These are phyloP conservation scores for Dactylella cylindrospora DNA, from an alignment of 2,329 filamentous ascomycete species.

Conservation along the genomic window DNA sequence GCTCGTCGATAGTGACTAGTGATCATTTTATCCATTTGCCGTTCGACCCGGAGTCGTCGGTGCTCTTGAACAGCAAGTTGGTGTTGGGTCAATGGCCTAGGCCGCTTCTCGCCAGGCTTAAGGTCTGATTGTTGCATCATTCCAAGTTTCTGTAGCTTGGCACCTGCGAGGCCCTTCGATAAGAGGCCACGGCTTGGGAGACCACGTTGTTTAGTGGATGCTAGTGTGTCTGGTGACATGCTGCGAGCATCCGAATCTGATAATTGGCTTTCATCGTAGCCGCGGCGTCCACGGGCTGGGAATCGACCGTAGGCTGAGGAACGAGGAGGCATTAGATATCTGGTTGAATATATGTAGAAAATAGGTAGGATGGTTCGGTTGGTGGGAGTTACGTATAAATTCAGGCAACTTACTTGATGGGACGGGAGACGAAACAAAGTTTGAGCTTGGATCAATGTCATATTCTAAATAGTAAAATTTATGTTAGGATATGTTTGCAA, in stretches of 20 bases:
- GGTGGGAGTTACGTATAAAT: background rate
- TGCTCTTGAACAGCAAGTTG: slow-evolving; percentile 79
- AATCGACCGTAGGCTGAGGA: slow-evolving; percentile 32
- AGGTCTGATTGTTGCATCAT: slow-evolving; percentile 52
- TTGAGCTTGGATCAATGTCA: slow-evolving; percentile 35
- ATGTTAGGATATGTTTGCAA: no score
- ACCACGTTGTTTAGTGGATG: slow-evolving; percentile 16
- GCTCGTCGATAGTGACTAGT: slow-evolving; percentile 49
- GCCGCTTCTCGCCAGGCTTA: slow-evolving; percentile 61
- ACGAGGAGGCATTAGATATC: slow-evolving; percentile 1
- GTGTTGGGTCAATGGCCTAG: slow-evolving; percentile 75
- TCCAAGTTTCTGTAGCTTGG: slow-evolving; percentile 24
- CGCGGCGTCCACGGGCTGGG: slow-evolving; percentile 31
- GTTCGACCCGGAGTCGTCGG: slow-evolving; percentile 75
- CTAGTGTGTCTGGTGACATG: slow-evolving; percentile 32
- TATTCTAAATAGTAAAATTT: slow-evolving; percentile 11
- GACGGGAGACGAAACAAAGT: slow-evolving; percentile 37
- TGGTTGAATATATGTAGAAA: slow-evolving; percentile 2
- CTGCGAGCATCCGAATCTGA: slow-evolving; percentile 40
- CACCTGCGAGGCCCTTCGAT: slow-evolving; percentile 33
- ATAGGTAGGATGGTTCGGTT: background rate
- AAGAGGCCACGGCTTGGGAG: slow-evolving; percentile 34
- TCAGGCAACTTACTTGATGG: slow-evolving; percentile 33
- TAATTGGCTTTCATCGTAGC: slow-evolving; percentile 29
- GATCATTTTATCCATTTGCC: slow-evolving; percentile 71